Conservation (phyloP, 148 eudicot genomes). For the Silene latifolia region DNA sequence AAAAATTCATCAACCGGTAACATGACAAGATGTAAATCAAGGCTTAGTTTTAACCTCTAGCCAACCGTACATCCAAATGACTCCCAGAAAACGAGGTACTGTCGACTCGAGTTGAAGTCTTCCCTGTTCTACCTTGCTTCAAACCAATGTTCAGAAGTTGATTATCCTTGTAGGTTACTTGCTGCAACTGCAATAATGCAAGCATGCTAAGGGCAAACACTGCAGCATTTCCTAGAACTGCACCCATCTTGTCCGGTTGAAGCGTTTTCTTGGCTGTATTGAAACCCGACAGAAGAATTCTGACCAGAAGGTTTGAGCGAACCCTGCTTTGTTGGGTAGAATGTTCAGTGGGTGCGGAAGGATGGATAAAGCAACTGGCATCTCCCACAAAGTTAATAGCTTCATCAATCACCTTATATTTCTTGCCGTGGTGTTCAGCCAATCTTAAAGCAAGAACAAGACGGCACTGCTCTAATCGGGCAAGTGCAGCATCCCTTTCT, state of each 20-base stretch:
- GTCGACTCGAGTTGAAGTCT: slow-evolving; percentile 28
- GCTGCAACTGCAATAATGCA: slow-evolving; percentile 73
- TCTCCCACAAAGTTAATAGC: slow-evolving; percentile 82
- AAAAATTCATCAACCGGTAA: slow-evolving; percentile 9
- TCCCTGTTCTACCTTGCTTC: slow-evolving; percentile 36
- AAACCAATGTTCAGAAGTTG: slow-evolving; percentile 23
- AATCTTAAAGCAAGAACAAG: slow-evolving; percentile 72
- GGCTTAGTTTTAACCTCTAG: slow-evolving; percentile 55
- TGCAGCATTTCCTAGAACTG: slow-evolving; percentile 78
- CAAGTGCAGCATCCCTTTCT: slow-evolving; percentile 91
- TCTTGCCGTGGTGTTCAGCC: slow-evolving; percentile 90
- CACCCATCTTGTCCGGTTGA: slow-evolving; percentile 59
- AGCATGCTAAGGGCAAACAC: slow-evolving; percentile 81
- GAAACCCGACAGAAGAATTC: slow-evolving; percentile 43
- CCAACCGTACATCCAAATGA: slow-evolving; percentile 68
- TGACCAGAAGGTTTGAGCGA: slow-evolving; percentile 41
- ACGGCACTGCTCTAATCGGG: slow-evolving; percentile 86
- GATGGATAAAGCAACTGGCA: slow-evolving; percentile 38
- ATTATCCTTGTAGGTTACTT: slow-evolving; percentile 37
- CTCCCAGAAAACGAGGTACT: slow-evolving; percentile 28
- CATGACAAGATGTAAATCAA: not conserved
- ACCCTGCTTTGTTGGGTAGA: slow-evolving; percentile 29
- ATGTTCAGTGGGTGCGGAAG: slow-evolving; percentile 30
- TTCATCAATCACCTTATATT: slow-evolving; percentile 81
- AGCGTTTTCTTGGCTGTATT: slow-evolving; percentile 52